These are phyloP conservation scores for Aspergillus sparsus DNA, from an alignment of 495 filamentous ascomycete species.

Conservation along the genomic window DNA sequence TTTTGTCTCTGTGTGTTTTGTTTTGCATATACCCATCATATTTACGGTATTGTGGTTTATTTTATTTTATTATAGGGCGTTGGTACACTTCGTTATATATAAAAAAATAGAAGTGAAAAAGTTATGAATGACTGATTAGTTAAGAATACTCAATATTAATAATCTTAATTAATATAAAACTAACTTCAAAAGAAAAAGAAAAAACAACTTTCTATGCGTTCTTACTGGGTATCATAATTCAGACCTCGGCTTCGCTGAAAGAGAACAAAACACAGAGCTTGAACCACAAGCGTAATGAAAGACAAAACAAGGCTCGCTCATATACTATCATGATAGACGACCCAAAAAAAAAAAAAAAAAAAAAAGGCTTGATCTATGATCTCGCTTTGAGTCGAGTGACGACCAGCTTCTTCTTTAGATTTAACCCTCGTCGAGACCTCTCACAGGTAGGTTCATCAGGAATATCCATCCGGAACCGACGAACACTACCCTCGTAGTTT, in stretches of 20 bases:
- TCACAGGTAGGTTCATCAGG: constrained; percentile 31
- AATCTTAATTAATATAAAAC: neutral
- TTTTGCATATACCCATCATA: constrained; percentile 11
- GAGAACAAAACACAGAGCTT: constrained; percentile 5
- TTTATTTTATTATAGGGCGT: constrained; percentile 5
- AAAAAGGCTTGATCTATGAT: no score
- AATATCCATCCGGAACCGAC: constrained; percentile 52
- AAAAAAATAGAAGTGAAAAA: no score
- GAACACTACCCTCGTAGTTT: constrained; percentile 48
- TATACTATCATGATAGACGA: neutral
- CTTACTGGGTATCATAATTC: constrained; percentile 14
- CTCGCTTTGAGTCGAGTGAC: neutral
- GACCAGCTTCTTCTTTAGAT: constrained; percentile 20
- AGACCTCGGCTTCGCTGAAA: constrained; percentile 4
- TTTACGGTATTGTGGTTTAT: constrained; percentile 5
- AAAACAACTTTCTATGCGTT: constrained; percentile 2
- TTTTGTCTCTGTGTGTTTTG: constrained; percentile 1
- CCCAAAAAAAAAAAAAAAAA: neutral
- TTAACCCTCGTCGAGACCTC: constrained; percentile 17
- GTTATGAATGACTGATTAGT: no score
- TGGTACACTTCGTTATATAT: neutral
- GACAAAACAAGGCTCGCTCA: neutral
- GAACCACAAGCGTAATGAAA: neutral
- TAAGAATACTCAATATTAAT: no score
- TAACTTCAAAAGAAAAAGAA: neutral